Evolutionary conservation across 2,329 filamentous ascomycete genomes (phyloP), one percentile per base, ranked within the genome.

Genomic region (Moelleriella libera): DNA sequence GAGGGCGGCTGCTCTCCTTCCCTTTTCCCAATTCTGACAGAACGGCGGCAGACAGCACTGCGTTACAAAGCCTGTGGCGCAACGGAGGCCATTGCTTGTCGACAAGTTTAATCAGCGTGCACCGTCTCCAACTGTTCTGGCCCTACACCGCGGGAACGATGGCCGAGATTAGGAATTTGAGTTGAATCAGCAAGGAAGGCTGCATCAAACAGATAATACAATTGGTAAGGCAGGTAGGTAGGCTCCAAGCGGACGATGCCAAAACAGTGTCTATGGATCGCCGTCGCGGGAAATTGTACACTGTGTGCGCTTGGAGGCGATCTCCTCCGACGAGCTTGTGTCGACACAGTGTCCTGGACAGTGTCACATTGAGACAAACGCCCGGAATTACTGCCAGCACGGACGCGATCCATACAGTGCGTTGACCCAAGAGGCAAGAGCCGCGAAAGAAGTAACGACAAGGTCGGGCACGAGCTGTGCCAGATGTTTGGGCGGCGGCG

Each of bases 61-160:
- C 21, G 21, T 21, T 21, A 21, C 2, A 41, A 41, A 7, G 14
- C 10, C 7, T 37, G 44, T 50, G 47, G 49, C 47, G 48, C 50
- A 48, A 41, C 9, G 40, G n/a, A 34, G 29, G 44, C 30, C 30
- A 44, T 7, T 45, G 30, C 39, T 43, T 11, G 43, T 30, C 37
- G 45, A 43, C 51, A 44, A 48, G 40, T 41, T 28, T 45, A 28
- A 45, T 50, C 47, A 45, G 43, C 39, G 50, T 52, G 29, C 48
- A 34, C 29, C 31, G 52, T 50, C 45, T 45, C 51, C 45, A 48
- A 52, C 53, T 53, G 52, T 55, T 48, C 49, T 55, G 50, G 52
- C 53, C 51, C 51, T 52, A 48, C 47, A 52, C 53, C 56, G 54
- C 56, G 55, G 54, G 52, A 52, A 54, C 54, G 43, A 50, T 51